Base-by-base conservation (phyloP, 352 stramenopile genomes). In the Pythium monospermum region DNA sequence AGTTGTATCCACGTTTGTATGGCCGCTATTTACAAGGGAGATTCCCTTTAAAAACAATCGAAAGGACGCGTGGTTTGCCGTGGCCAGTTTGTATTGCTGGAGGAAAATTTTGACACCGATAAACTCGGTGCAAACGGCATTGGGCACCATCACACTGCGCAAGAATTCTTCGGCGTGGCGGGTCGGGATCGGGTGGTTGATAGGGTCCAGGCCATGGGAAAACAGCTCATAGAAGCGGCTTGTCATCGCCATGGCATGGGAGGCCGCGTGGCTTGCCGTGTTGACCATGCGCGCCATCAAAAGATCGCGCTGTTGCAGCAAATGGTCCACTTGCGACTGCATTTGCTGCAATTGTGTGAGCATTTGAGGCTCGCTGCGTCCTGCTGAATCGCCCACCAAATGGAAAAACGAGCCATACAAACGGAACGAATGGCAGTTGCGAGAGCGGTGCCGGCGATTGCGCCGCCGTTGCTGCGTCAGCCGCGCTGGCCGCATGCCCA, bases 81-180 rank as follows among this genome's bases (percentile, higher is more conserved):
- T 74, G n/a, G 45, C 59, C 12, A 69, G 27, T 30, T 76, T 49
- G 40, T 81, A 85, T 41, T 83, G 71, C 10, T 56, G 36, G 30
- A 83, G 45, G 43, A 85, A 83, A 25, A 70, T 32, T 19, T 81
- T 61, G 2, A 85, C 71, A 18, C 74, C 74, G 16, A 52, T 54
- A 49, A 85, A 85, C 52, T 85, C 74, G 42, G 62, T 66, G 52
- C 74, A 85, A 6, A 79, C 35, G 4, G 57, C 69, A 25, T 85
- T 68, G 2, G 65, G 44, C 15, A 26, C 22, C 74, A 85, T 83
- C 12, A 69, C 52, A 21, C 47, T 46, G 44, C 64, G 59, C 54
- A 85, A 39, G 41, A 77, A 83, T 27, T 31, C 33, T 27, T 66
- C 71, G 0, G 69, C 59, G 1, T 57, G 27, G 15, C 25, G 50